Conservation (phyloP, 140 eudicot species). For the Anethum foeniculum region DNA sequence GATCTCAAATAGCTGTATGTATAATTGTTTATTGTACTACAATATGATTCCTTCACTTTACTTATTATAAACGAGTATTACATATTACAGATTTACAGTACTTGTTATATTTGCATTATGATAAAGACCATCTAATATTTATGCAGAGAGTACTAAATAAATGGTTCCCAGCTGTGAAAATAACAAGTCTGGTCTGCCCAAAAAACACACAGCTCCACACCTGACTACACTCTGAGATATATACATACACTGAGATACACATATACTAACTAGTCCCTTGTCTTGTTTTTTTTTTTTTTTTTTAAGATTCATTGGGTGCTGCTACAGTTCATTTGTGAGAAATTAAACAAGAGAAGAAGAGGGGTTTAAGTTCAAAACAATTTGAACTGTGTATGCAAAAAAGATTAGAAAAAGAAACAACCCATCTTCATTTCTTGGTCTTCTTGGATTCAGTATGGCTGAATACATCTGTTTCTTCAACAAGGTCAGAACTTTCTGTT, state of each 20-base stretch:
- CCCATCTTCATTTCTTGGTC: background rate
- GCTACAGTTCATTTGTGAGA: background rate
- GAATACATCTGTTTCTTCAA: slow-evolving; percentile 11
- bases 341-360: background rate
- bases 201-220: background rate
- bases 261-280: background rate
- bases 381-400: background rate
- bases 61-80: background rate
- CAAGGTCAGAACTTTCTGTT: slow-evolving; percentile 12
- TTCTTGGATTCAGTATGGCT: slow-evolving; percentile 7
- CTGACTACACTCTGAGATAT: background rate
- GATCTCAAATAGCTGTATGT: background rate
- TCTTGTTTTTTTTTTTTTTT: no score
- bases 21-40: background rate
- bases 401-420: background rate
- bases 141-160: background rate
- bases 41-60: background rate
- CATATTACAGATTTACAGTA: background rate
- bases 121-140: background rate
- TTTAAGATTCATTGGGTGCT: background rate
- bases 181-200: background rate
- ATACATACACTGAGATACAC: background rate
- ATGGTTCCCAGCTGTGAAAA: slow-evolving; percentile 7
- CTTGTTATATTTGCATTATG: background rate
- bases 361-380: slow-evolving; percentile 11